Evolutionary conservation across 2,329 filamentous ascomycete genomes (phyloP).

Genomic region (Cercospora sojina): DNA sequence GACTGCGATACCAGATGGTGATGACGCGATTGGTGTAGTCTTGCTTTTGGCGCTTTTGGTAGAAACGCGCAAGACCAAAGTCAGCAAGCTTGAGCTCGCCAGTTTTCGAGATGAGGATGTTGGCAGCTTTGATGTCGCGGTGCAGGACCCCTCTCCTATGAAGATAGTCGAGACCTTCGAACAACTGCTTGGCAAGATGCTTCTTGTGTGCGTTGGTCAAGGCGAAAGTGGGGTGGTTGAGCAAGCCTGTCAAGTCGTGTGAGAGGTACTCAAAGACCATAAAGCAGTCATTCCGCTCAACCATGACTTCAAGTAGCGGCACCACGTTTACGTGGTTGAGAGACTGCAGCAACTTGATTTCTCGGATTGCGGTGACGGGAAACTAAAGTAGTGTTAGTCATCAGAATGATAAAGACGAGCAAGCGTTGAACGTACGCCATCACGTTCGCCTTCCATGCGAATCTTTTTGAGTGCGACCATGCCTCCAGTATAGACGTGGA

Average conservation of each 20-base stretch:
- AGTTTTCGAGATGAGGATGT: conserved; percentile 88
- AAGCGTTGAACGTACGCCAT: conserved; percentile 56
- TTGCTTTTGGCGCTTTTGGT: conserved; percentile 83
- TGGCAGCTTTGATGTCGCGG: conserved; percentile 96
- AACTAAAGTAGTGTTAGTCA: conserved; percentile 52
- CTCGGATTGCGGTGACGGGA: conserved; percentile 83
- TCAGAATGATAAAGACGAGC: background rate
- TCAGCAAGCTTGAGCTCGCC: conserved; percentile 91
- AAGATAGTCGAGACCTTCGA: conserved; percentile 89
- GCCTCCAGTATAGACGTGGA: conserved; percentile 84
- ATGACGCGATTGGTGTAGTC: conserved; percentile 99
- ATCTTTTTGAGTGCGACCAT: conserved; percentile 87
- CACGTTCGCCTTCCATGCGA: conserved; percentile 87
- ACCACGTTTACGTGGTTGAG: conserved; percentile 81
- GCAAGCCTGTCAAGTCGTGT: conserved; percentile 88
- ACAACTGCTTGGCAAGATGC: conserved; percentile 86
- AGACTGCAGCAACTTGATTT: conserved; percentile 89
- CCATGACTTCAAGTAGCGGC: conserved; percentile 87
- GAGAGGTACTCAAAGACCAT: conserved; percentile 99
- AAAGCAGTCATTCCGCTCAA: conserved; percentile 96
- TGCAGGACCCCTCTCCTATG: conserved; percentile 92
- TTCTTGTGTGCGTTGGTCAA: conserved; percentile 86
- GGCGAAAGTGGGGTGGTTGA: conserved; percentile 91
- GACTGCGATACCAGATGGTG: conserved; percentile 95
- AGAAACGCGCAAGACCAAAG: conserved; percentile 94